Evolutionary conservation across 2,329 filamentous ascomycete species (phyloP).

Genomic region (Cercospora sp.): DNA sequence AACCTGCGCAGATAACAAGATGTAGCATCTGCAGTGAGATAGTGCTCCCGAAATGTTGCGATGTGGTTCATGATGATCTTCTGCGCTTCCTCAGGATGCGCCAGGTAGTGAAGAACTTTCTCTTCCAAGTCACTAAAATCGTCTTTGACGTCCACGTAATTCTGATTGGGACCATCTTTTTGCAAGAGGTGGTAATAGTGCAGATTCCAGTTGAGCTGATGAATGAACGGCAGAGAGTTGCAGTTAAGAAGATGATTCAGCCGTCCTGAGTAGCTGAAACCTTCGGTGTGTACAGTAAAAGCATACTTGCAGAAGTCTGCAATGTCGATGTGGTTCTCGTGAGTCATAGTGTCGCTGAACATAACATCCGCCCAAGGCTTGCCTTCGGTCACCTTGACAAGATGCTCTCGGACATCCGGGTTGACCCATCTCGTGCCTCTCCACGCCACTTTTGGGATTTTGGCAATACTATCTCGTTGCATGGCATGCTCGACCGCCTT

Average conservation of each 20-base stretch:
- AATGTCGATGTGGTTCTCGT: constrained; percentile 17
- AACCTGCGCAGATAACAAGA: constrained; percentile 29
- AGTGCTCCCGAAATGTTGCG: constrained; percentile 32
- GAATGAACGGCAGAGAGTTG: constrained; percentile 27
- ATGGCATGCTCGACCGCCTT: constrained; percentile 15
- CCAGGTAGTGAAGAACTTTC: constrained; percentile 24
- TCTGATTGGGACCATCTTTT: constrained; percentile 26
- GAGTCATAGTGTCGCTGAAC: constrained; percentile 25
- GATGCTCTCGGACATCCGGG: constrained; percentile 31
- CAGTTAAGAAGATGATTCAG: constrained; percentile 34
- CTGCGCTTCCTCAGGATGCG: constrained; percentile 22
- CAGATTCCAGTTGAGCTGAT: constrained; percentile 28
- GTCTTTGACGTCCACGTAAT: constrained; percentile 25
- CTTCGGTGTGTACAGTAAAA: constrained; percentile 36
- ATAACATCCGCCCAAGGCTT: constrained; percentile 42
- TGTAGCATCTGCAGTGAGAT: constrained; percentile 32
- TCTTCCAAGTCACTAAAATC: constrained; percentile 28
- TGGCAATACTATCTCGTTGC: constrained; percentile 21
- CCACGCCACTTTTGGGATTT: constrained; percentile 36
- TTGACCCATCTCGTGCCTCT: constrained; percentile 35
- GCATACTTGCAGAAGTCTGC: constrained; percentile 32
- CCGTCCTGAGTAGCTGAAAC: constrained; percentile 30
- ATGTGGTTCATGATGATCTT: constrained; percentile 31
- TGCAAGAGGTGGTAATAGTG: constrained; percentile 29
- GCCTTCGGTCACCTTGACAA: constrained; percentile 34